These are phyloP conservation scores for Boletus sp. DNA, from an alignment of 1,284 basidiomycete genomes.

Conservation along the genomic window DNA sequence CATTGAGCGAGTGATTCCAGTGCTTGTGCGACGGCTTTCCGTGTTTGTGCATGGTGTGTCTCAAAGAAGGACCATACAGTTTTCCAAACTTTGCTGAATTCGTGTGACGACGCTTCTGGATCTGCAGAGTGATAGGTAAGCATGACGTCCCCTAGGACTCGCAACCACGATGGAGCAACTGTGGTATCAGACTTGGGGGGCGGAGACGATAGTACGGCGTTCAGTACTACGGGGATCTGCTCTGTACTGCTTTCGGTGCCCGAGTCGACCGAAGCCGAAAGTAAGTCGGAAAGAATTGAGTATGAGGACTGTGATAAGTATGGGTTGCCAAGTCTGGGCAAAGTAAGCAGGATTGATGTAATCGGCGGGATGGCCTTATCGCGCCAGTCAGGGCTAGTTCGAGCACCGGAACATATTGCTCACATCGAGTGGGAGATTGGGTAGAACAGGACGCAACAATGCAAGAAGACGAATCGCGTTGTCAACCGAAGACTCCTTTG, in stretches of 20 bases:
- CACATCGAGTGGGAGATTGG: slow-evolving; percentile 64
- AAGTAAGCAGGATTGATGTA: slow-evolving; percentile 64
- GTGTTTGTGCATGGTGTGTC: slow-evolving; percentile 49
- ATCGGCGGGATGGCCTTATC: slow-evolving; percentile 66
- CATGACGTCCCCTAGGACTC: slow-evolving; percentile 67
- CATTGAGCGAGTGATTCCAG: slow-evolving; percentile 65
- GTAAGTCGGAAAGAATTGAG: slow-evolving; percentile 73
- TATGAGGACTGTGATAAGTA: slow-evolving; percentile 84
- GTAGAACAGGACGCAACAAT: slow-evolving; percentile 61
- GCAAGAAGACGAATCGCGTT: slow-evolving; percentile 79
- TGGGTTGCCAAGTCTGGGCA: slow-evolving; percentile 79
- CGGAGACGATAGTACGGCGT: slow-evolving; percentile 69
- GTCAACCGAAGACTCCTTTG: slow-evolving; percentile 65
- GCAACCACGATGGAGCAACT: slow-evolving; percentile 70
- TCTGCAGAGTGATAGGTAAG: slow-evolving; percentile 53
- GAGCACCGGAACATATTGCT: slow-evolving; percentile 28
- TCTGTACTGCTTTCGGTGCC: slow-evolving; percentile 44
- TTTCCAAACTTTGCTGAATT: slow-evolving; percentile 72
- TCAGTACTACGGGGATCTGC: slow-evolving; percentile 67
- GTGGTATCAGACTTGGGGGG: slow-evolving; percentile 63
- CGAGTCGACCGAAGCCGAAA: slow-evolving; percentile 45
- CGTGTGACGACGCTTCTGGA: slow-evolving; percentile 44
- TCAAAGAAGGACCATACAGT: slow-evolving; percentile 73
- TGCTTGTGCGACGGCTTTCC: slow-evolving; percentile 63
- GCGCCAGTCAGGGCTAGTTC: slow-evolving; percentile 9